Percentiles rank a stretch among this genome's conserved stretches.
Evolutionary conservation across 169 alveolate genomes (phyloP).

Genomic region (Eimeria zaria): DNA sequence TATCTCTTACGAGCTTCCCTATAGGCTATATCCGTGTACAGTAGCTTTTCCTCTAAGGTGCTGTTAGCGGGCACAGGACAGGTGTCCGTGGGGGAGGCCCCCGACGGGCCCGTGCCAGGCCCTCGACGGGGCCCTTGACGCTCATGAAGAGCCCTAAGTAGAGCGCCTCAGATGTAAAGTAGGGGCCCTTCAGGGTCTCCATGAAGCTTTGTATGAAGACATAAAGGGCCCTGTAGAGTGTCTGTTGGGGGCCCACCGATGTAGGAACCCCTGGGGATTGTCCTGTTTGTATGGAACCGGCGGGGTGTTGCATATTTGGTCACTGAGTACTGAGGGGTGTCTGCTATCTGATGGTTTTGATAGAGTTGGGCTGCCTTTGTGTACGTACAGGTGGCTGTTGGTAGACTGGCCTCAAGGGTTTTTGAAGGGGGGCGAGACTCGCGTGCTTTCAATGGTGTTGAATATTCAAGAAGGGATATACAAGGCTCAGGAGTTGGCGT

Average conservation of each 20-base stretch:
- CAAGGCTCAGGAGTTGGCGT: conserved; percentile 40
- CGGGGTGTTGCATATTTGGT: background rate
- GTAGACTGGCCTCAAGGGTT: conserved; percentile 72
- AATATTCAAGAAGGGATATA: conserved; percentile 74
- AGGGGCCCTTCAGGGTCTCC: background rate
- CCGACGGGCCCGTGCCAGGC: too few species aligned
- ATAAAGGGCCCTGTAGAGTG: background rate
- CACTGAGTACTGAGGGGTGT: background rate
- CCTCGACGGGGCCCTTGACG: too few species aligned
- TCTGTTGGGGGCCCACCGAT: background rate
- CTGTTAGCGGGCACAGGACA: too few species aligned
- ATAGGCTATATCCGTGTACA: background rate
- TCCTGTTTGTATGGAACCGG: background rate
- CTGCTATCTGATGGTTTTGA: too few species aligned
- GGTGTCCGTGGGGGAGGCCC: too few species aligned
- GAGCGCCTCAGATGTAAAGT: background rate
- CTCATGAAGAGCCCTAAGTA: background rate
- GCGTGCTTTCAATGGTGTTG: conserved; percentile 47
- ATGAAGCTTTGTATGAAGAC: background rate
- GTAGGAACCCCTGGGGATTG: background rate
- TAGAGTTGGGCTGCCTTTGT: background rate
- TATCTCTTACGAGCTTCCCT: background rate
- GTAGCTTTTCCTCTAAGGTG: too few species aligned
- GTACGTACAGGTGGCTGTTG: conserved; percentile 59
- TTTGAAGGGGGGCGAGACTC: conserved; percentile 60